Percentiles rank a stretch among this genome's conserved stretches.
These are phyloP conservation scores for Dactylellina leptospora DNA, from an alignment of 2,329 filamentous ascomycete species.

Conservation along the genomic window DNA sequence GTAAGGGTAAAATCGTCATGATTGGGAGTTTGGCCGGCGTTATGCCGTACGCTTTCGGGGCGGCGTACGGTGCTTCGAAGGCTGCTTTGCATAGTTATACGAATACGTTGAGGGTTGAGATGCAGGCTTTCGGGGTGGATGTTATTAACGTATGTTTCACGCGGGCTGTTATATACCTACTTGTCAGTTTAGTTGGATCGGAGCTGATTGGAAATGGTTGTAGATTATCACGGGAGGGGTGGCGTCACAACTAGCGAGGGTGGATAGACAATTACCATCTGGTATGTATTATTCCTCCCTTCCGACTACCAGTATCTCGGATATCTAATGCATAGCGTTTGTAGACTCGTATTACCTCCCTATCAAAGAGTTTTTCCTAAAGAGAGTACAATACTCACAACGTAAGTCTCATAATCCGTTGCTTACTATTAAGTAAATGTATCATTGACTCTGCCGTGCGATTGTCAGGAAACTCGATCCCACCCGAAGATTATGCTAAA, in stretches of 20 bases:
- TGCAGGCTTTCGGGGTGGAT: constrained; percentile 57
- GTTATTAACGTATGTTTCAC: constrained; percentile 29
- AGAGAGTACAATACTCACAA: constrained; percentile 54
- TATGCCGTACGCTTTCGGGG: constrained; percentile 60
- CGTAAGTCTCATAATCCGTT: constrained; percentile 7
- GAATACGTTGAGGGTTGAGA: constrained; percentile 62
- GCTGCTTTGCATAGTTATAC: constrained; percentile 61
- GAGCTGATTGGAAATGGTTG: not conserved
- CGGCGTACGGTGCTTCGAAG: constrained; percentile 63
- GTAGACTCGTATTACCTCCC: constrained; percentile 55
- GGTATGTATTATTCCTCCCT: constrained; percentile 18
- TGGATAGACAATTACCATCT: constrained; percentile 33
- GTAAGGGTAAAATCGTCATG: constrained; percentile 60
- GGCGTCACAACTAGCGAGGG: constrained; percentile 46
- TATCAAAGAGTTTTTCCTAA: constrained; percentile 52
- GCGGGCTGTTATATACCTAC: not conserved
- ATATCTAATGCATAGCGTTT: not conserved
- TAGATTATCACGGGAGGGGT: constrained; percentile 56
- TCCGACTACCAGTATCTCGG: no score
- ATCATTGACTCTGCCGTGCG: no score
- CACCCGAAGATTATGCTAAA: constrained; percentile 53
- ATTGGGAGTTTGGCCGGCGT: constrained; percentile 61
- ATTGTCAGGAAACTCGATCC: constrained; percentile 54
- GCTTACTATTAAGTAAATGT: no score
- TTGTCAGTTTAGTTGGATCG: not conserved